Percentiles rank a stretch among this genome's conserved stretches.
Evolutionary conservation across 768 basidiomycete species (phyloP).

Genomic region (Hygrocybe coccinea): DNA sequence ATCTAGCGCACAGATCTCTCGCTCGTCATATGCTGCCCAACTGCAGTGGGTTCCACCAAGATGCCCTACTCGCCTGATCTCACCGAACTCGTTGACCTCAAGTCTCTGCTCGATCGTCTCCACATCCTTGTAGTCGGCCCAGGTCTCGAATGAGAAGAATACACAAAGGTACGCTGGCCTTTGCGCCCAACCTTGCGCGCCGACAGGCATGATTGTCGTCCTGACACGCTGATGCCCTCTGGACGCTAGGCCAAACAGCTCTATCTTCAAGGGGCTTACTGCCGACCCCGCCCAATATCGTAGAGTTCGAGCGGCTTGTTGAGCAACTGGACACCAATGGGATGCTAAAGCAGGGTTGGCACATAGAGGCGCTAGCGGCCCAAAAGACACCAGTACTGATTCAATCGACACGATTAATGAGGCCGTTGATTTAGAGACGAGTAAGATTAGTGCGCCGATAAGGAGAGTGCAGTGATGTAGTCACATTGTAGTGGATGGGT

Average conservation of each 20-base stretch:
- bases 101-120: constrained; percentile 73
- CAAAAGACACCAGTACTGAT: constrained; percentile 78
- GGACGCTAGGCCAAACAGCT: constrained; percentile 67
- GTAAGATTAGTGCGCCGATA: constrained; percentile 38
- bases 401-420: constrained; percentile 62
- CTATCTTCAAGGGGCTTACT: constrained; percentile 78
- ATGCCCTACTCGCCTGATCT: constrained; percentile 95
- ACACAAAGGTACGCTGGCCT: constrained; percentile 77
- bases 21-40: constrained; percentile 95
- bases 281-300: constrained; percentile 85
- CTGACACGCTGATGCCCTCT: constrained; percentile 93
- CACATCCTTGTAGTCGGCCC: constrained; percentile 94
- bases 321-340: constrained; percentile 66
- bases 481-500: constrained; percentile 67
- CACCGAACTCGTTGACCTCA: constrained; percentile 54
- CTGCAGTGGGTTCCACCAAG: constrained; percentile 90
- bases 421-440: constrained; percentile 41
- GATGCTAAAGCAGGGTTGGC: constrained; percentile 55
- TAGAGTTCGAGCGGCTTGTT: constrained; percentile 83
- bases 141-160: constrained; percentile 83
- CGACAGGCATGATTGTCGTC: constrained; percentile 81
- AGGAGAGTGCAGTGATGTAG: constrained; percentile 57
- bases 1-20: constrained; percentile 87
- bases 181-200: constrained; percentile 71
- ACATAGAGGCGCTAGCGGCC: constrained; percentile 81